A percentile compares a stretch with the other conserved stretches of the same genome.
Conservation (phyloP, 148 eudicot genomes). For the Nepenthes gracilis region DNA sequence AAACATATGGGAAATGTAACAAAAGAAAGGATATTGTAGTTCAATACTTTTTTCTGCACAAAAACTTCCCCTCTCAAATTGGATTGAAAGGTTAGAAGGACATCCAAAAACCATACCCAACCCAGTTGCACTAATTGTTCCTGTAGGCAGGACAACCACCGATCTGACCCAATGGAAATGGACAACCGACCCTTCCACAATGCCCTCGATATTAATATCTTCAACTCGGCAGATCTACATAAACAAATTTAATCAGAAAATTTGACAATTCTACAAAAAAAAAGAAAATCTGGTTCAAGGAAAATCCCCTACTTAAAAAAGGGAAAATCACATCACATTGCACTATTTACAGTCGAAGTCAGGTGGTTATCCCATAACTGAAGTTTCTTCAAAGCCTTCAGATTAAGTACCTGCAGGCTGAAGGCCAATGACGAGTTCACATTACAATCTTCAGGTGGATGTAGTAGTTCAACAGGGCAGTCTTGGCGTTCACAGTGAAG, state of each 20-base stretch:
- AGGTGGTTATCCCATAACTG: slow-evolving; percentile 5
- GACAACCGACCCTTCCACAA: slow-evolving; percentile 75
- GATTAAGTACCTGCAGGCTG: slow-evolving; percentile 64
- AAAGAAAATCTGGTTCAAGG: too few relatives aligned
- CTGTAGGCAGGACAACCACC: slow-evolving; percentile 45
- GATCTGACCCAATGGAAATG: slow-evolving; percentile 87
- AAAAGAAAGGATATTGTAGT: background rate
- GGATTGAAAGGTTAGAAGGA: background rate
- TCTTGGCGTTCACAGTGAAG: slow-evolving; percentile 60
- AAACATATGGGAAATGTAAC: background rate
- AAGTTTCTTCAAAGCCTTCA: slow-evolving; percentile 9
- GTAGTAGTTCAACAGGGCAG: slow-evolving; percentile 76
- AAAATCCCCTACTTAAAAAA: background rate
- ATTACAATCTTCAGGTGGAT: slow-evolving; percentile 94
- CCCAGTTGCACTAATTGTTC: slow-evolving; percentile 74
- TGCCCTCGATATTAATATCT: slow-evolving; percentile 60
- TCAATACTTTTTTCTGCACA: background rate
- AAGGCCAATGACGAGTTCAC: slow-evolving; percentile 78
- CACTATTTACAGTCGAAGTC: slow-evolving; percentile 1
- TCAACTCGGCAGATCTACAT: slow-evolving; percentile 87
- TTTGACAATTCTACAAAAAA: background rate
- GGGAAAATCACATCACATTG: background rate
- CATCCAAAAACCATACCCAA: slow-evolving; percentile 42
- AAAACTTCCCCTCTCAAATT: background rate
- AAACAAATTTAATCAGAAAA: slow-evolving; percentile 15